Evolutionary conservation across 2,329 filamentous ascomycete species (phyloP), one percentile per base, ranked within the genome.

Genomic region (Emmonsiellopsis sp.): DNA sequence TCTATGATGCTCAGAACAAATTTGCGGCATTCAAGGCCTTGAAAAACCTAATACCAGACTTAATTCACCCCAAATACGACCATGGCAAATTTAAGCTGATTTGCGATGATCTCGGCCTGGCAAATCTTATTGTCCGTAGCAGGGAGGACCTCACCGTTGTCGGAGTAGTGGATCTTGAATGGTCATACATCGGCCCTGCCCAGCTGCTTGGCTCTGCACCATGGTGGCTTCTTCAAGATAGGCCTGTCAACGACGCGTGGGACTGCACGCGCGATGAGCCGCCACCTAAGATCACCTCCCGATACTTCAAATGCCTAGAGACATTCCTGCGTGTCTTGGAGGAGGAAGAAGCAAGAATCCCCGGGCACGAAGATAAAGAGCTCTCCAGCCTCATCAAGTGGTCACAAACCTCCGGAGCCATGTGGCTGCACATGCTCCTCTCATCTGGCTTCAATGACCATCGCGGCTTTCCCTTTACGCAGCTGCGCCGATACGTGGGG

Each of bases 341-440:
- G 53, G 63, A 69, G 52, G 64, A 69, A 61, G 65, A 68, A 57
- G 55, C 51, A 51, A 64, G 59, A 57, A 61, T 62, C 43, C 58
- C 56, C 53, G 63, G 51, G 8, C 10, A 62, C 10, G 32, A 63
- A 51, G 55, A 59, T 10, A 63, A 53, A 57, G 63, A 66, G 51
- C 58, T 69, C 50, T 70, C 66, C 3, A 60, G 55, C 40, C 63
- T 71, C 16, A 58, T 70, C 15, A 65, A 63, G 50, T 67, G 64
- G 63, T 70, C 65, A 0, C 58, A 65, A 55, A 43, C 57, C 8
- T 69, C 67, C 7, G 66, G 67, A 30, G 65, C 63, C 30, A 70
- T 70, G 64, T 69, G 65, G 67, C 49, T 69, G 35, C 63, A 70
- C 56, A 68, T 70, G 60, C 60, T 69, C 6, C 59, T 70, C 15